These are phyloP conservation scores for Brassica cretica DNA, from an alignment of 345 rosid species.

Conservation along the genomic window DNA sequence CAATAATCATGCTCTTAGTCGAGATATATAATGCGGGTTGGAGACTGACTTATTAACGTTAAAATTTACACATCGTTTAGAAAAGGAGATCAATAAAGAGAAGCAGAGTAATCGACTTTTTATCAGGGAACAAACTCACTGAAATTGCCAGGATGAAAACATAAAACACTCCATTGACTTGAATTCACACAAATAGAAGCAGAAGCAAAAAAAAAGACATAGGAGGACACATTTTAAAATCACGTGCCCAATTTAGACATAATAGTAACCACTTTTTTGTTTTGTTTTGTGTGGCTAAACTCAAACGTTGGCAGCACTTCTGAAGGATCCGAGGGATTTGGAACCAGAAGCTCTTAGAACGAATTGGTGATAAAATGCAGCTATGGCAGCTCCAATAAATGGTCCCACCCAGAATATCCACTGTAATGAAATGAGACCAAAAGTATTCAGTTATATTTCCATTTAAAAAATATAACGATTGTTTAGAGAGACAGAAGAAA, in stretches of 20 bases:
- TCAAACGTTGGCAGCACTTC: constrained; percentile 61
- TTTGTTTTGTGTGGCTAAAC: constrained; percentile 5
- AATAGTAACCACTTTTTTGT: not conserved
- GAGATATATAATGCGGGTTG: not conserved
- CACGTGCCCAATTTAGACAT: not conserved
- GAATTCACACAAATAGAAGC: constrained; percentile 3
- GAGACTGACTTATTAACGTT: too few species aligned
- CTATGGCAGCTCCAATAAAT: constrained; percentile 75
- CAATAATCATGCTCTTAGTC: too few species aligned
- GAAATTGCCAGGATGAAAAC: not conserved
- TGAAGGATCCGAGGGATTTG: constrained; percentile 85
- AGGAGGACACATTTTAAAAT: constrained; percentile 4
- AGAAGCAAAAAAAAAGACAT: not conserved
- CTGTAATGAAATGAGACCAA: constrained; percentile 33
- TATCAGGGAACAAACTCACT: not conserved
- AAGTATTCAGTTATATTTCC: not conserved
- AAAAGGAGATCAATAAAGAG: not conserved
- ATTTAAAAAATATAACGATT: not conserved
- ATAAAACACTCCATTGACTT: not conserved
- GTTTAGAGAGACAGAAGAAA: not conserved
- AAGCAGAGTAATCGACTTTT: not conserved
- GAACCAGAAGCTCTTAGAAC: constrained; percentile 73
- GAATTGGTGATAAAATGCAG: constrained; percentile 81
- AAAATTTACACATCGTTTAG: not conserved
- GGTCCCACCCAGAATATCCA: constrained; percentile 96